These are phyloP conservation scores for Euphorbia peplus DNA, from an alignment of 345 rosid genomes.

Conservation along the genomic window DNA sequence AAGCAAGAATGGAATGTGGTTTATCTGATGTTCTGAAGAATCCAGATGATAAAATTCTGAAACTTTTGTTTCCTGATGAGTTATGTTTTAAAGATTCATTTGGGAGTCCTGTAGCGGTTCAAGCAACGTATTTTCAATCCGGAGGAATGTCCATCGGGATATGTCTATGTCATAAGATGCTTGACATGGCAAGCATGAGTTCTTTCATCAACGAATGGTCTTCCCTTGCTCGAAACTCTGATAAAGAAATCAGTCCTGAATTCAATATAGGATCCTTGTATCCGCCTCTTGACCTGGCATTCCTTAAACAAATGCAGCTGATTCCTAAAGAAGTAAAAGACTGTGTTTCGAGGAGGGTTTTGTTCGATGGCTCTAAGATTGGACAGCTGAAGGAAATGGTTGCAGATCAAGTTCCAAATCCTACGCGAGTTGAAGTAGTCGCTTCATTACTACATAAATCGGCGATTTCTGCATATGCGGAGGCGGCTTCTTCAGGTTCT, in stretches of 20 bases:
- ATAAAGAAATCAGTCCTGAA: background rate
- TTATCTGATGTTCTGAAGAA: background rate
- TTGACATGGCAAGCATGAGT: background rate
- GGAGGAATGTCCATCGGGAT: background rate
- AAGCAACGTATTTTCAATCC: background rate
- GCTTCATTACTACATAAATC: background rate
- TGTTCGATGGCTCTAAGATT: constrained; percentile 13
- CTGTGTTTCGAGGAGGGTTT: constrained; percentile 14
- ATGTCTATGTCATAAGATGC: background rate
- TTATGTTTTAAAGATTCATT: background rate
- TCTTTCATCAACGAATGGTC: background rate
- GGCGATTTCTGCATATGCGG: background rate
- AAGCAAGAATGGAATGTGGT: background rate
- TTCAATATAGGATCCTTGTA: constrained; percentile 16
- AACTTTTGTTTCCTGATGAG: background rate
- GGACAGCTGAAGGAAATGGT: background rate
- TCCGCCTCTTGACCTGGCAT: constrained; percentile 16
- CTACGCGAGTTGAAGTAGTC: background rate
- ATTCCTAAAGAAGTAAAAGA: background rate
- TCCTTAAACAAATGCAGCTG: background rate
- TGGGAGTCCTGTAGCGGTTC: background rate
- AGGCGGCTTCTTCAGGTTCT: background rate
- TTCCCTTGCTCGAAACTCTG: background rate
- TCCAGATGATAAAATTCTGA: background rate
- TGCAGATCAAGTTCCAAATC: background rate